Base-by-base conservation (phyloP, 2,329 filamentous ascomycete species). In the Colletotrichum sp. region DNA sequence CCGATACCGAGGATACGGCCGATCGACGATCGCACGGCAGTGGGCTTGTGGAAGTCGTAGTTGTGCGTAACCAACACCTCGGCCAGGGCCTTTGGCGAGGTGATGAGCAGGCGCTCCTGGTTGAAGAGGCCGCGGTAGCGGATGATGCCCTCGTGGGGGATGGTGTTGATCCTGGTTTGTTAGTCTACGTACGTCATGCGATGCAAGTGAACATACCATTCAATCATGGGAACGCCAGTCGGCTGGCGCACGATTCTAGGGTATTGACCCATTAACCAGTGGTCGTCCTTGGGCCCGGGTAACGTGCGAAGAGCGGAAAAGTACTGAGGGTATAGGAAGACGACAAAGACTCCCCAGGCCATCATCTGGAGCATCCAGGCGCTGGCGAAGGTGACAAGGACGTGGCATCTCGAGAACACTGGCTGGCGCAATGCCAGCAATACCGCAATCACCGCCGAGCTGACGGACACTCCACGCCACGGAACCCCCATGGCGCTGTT, bases 31-130 rank as follows among this genome's bases (percentile, higher is more conserved):
- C 90, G 86, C 34, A 94, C 78, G 28, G 87, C 80, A 2, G 79
- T 68, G 0, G 93, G 93, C 81, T 95, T 95, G 59, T 88, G 80
- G 78, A 94, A 96, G 55, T 93, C 90, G 81, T 96, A 95, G 77
- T 88, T 92, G 75, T 92, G 93, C 21, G 90, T 91, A 30, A 92
- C 91, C 5, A 96, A 87, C 10, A 95, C 89, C 82, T 96, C 94
- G 6, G 90, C 88, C n/a, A 95, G 85, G 0, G 90, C 92, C 82
- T 93, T 93, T 24, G 93, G 88, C 4, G 86, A 90, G 4, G 89
- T 90, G 64, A 93, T 81, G 12, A 94, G 77, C n/a, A 95, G 78
- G 38, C 92, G 88, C 80, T 94, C 93, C 24, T 86, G 80, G 80
- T 94, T 94, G 75, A 92, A 88, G 14, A 92, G 80, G 32, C 89